phyloP scores from a whole-genome alignment of 2,329 filamentous ascomycete species.

The Phoma sp. region DNA sequence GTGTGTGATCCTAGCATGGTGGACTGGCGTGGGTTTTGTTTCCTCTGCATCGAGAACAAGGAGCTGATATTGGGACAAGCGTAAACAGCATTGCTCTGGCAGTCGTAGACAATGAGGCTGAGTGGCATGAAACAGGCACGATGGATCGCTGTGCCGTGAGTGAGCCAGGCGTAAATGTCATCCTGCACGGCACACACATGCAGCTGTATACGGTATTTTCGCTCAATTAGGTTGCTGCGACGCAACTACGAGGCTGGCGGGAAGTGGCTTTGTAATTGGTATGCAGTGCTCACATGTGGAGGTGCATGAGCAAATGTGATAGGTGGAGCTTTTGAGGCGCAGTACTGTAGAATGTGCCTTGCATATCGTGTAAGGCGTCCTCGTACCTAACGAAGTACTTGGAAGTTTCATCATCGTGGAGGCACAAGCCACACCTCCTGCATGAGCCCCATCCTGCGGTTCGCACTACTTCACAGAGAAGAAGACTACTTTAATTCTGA shows the following conservation, averaged over 20 bases:
- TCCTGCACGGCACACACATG: not conserved
- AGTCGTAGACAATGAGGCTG: conserved; percentile 25
- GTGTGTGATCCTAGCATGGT: not conserved
- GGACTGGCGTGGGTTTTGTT: not conserved
- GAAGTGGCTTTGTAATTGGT: too few relatives aligned
- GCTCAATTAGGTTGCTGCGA: not conserved
- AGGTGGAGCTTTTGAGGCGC: too few relatives aligned
- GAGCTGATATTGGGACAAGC: conserved; percentile 14
- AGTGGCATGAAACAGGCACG: conserved; percentile 10
- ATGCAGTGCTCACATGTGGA: too few relatives aligned
- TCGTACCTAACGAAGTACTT: not conserved
- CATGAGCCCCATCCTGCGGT: too few relatives aligned
- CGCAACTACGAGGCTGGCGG: not conserved
- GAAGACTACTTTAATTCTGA: too few relatives aligned
- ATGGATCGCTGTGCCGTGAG: conserved; percentile 10
- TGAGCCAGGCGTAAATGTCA: too few relatives aligned
- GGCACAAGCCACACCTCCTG: too few relatives aligned
- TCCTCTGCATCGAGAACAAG: conserved; percentile 12
- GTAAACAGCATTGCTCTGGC: conserved; percentile 8
- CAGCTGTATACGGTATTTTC: not conserved
- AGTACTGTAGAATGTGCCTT: not conserved
- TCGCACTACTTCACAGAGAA: too few relatives aligned
- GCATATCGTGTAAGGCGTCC: not conserved
- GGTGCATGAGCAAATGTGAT: too few relatives aligned
- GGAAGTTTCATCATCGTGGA: not conserved